Evolutionary conservation across 805 yeast genomes (phyloP).

Genomic region (Wickerhamiella hasegawae): DNA sequence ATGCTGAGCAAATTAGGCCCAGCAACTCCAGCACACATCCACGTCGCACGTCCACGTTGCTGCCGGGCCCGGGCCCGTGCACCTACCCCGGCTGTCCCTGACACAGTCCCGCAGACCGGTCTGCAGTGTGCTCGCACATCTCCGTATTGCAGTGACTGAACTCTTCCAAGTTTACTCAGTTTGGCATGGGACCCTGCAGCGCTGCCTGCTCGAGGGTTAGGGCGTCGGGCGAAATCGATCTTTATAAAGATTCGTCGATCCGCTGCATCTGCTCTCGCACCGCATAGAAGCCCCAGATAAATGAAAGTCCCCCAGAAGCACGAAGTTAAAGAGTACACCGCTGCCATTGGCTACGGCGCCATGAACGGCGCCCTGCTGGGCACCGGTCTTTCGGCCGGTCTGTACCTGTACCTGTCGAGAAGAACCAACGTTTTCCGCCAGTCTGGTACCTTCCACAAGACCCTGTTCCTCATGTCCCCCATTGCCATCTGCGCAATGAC

Average conservation of each 20-base stretch:
- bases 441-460: conserved; percentile 23
- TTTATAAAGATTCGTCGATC: too few relatives aligned
- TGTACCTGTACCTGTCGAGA: conserved; percentile 33
- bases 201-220: too few relatives aligned
- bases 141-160: too few relatives aligned
- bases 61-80: too few relatives aligned
- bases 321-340: conserved; percentile 49
- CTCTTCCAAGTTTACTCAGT: too few relatives aligned
- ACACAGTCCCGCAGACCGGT: too few relatives aligned
- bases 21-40: not conserved
- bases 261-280: not conserved
- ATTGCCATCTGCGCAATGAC: conserved; percentile 46
- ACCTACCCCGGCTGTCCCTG: too few relatives aligned
- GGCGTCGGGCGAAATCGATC: too few relatives aligned
- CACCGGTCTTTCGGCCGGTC: conserved; percentile 34
- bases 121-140: too few relatives aligned
- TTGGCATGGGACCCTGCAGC: too few relatives aligned
- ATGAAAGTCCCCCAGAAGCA: conserved; percentile 5
- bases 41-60: not conserved
- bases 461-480: conserved; percentile 55
- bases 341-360: conserved; percentile 45
- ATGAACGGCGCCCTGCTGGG: conserved; percentile 43
- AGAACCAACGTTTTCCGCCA: conserved; percentile 11
- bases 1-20: too few relatives aligned
- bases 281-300: not conserved